Evolutionary conservation across 129 eudicot species (phyloP).

Genomic region (Artemisia argyi): DNA sequence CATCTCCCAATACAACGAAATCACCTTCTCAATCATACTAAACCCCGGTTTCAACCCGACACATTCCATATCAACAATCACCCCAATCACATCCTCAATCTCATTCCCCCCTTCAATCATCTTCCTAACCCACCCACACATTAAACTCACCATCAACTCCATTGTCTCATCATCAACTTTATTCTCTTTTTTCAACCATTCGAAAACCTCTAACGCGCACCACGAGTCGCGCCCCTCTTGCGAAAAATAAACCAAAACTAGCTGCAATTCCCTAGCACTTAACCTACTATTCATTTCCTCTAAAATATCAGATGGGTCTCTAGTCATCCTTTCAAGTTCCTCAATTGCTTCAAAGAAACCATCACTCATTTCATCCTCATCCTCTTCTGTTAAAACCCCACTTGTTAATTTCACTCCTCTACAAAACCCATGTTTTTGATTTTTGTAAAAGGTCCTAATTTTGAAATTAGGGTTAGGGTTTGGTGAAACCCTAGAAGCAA

Average conservation of each 20-base stretch:
- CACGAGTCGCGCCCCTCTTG: constrained; percentile 97
- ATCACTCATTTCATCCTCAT: constrained; percentile 87
- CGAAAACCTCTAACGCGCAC: constrained; percentile 94
- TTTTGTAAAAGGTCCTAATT: neutral
- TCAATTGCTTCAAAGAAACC: constrained; percentile 91
- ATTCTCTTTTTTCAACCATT: constrained; percentile 89
- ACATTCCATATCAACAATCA: constrained; percentile 92
- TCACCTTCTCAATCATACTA: constrained; percentile 94
- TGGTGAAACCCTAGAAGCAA: constrained; percentile 30
- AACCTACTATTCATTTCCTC: constrained; percentile 79
- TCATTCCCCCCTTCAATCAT: constrained; percentile 57
- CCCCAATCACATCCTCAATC: constrained; percentile 72
- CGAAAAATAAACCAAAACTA: constrained; percentile 84
- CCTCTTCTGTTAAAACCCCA: constrained; percentile 59
- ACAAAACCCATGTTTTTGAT: constrained; percentile 15
- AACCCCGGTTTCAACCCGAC: constrained; percentile 85
- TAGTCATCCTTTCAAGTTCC: constrained; percentile 79
- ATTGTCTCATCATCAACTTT: constrained; percentile 90
- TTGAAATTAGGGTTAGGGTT: too few species aligned
- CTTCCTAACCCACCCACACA: constrained; percentile 95
- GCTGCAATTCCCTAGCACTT: constrained; percentile 75
- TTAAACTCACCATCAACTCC: constrained; percentile 94
- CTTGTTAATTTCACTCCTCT: constrained; percentile 60
- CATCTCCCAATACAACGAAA: constrained; percentile 81
- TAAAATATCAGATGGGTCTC: constrained; percentile 88